Evolutionary conservation across 805 yeast genomes (phyloP).

Genomic region (Cyberlindnera veronae): DNA sequence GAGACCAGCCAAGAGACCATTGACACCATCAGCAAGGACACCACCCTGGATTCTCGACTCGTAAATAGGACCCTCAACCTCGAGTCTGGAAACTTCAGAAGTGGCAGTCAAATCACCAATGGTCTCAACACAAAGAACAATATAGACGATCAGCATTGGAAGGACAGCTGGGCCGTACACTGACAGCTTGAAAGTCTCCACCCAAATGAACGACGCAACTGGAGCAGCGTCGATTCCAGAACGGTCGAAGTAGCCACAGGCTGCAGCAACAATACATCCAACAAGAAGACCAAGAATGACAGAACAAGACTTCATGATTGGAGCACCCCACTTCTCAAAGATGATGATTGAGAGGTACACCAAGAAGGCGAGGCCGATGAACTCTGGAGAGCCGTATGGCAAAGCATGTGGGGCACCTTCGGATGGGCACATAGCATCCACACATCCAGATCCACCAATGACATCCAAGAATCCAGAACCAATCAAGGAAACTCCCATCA

Average conservation of each 20-base stretch:
- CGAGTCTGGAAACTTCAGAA: constrained; percentile 81
- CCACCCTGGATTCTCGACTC: constrained; percentile 93
- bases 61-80: constrained; percentile 75
- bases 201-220: constrained; percentile 86
- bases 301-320: constrained; percentile 92
- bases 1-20: constrained; percentile 72
- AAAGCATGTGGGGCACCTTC: constrained; percentile 52
- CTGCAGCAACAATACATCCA: constrained; percentile 92
- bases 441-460: constrained; percentile 82
- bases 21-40: constrained; percentile 81
- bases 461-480: constrained; percentile 77
- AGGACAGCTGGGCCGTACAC: constrained; percentile 84
- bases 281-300: constrained; percentile 80
- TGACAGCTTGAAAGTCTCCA: constrained; percentile 68
- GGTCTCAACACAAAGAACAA: constrained; percentile 84
- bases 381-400: constrained; percentile 87
- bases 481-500: constrained; percentile 74
- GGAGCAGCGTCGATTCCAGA: constrained; percentile 65
- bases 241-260: constrained; percentile 75
- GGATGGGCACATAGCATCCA: constrained; percentile 43
- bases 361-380: constrained; percentile 81
- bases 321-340: constrained; percentile 87
- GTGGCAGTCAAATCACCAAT: constrained; percentile 95
- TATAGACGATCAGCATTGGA: constrained; percentile 79
- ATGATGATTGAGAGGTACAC: constrained; percentile 72